Base-by-base conservation (phyloP, 495 filamentous ascomycete species). In the Pseudomonodictys pantanalensis region DNA sequence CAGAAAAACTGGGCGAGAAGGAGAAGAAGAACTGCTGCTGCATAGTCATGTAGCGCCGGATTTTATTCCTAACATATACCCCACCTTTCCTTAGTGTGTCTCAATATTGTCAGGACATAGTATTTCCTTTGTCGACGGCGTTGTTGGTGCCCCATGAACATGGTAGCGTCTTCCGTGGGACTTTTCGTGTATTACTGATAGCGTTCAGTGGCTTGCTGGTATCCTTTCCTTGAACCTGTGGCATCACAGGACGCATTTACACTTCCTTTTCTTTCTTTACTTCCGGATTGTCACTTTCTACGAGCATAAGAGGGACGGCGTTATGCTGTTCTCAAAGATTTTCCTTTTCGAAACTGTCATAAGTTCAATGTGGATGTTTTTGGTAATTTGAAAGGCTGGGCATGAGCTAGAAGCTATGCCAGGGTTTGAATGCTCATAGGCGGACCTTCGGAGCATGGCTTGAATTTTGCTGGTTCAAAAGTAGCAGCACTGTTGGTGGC, bases 21-120 rank as follows among this genome's bases (percentile, higher is more conserved):
- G 60, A 67, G 59, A 64, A 62, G 58, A 71, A 68, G 62, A 51
- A 56, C 41, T 75, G 71, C 49, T 70, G 62, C 58, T 75, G 72
- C 62, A 60, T 75, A 43, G 57, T 75, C 9, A 75, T 75, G 72
- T 75, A 69, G 56, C 28, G 23, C n/a, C n/a, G n/a, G n/a, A n/a
- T n/a, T n/a, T 61, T 56, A 30, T 33, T 26, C 24, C 48, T 33
- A 30, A 22, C 60, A 47, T 56, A 51, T 64, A 58, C 49, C 50
- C 56, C 9, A 54, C 46, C 33, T 25, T 42, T 48, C 38, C 22
- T 43, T 45, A n/a, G n/a, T n/a, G n/a, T n/a, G n/a, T n/a, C n/a
- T n/a, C n/a, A n/a, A n/a, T n/a, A n/a, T n/a, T n/a, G n/a, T n/a
- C n/a, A n/a, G n/a, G n/a, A n/a, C n/a, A 23, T 30, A 20, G 29